These are phyloP conservation scores for Sporothrix mexicana DNA, from an alignment of 2,329 filamentous ascomycete genomes.

Conservation along the genomic window DNA sequence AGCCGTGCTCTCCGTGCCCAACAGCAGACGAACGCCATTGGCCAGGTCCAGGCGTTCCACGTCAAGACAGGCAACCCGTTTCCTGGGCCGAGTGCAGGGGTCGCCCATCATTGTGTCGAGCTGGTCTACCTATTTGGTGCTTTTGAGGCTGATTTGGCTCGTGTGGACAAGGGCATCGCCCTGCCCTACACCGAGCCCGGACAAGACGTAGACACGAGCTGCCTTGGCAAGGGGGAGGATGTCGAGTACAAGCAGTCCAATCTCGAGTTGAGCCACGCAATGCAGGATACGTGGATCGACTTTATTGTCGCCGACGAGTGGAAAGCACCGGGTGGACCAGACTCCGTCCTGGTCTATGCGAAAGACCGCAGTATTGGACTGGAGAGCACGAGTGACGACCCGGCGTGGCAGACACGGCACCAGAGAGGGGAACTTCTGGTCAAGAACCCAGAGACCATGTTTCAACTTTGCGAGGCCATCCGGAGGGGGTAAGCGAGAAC, in stretches of 20 bases:
- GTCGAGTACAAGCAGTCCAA: slow-evolving; percentile 25
- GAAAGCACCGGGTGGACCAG: background rate
- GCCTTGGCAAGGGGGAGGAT: background rate
- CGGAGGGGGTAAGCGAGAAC: background rate
- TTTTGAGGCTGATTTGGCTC: slow-evolving; percentile 7
- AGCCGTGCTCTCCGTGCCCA: background rate
- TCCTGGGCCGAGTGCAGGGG: slow-evolving; percentile 15
- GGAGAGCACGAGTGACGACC: background rate
- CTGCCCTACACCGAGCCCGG: slow-evolving; percentile 14
- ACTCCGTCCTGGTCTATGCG: slow-evolving; percentile 8
- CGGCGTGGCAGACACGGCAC: slow-evolving; percentile 4
- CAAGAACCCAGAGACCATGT: slow-evolving; percentile 12
- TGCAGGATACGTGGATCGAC: slow-evolving; percentile 23
- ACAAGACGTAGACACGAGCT: background rate
- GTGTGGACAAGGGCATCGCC: slow-evolving; percentile 39
- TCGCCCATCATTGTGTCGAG: slow-evolving; percentile 34
- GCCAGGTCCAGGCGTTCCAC: slow-evolving; percentile 29
- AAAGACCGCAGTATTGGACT: background rate
- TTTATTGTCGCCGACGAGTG: slow-evolving; percentile 28
- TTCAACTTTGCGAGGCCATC: background rate
- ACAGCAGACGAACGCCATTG: background rate
- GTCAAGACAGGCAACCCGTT: slow-evolving; percentile 32
- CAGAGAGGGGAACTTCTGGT: slow-evolving; percentile 19
- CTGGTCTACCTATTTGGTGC: slow-evolving; percentile 31
- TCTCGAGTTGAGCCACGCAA: slow-evolving; percentile 25